phyloP scores from a whole-genome alignment of 495 filamentous ascomycete species.

The Penicillium chermesinum region DNA sequence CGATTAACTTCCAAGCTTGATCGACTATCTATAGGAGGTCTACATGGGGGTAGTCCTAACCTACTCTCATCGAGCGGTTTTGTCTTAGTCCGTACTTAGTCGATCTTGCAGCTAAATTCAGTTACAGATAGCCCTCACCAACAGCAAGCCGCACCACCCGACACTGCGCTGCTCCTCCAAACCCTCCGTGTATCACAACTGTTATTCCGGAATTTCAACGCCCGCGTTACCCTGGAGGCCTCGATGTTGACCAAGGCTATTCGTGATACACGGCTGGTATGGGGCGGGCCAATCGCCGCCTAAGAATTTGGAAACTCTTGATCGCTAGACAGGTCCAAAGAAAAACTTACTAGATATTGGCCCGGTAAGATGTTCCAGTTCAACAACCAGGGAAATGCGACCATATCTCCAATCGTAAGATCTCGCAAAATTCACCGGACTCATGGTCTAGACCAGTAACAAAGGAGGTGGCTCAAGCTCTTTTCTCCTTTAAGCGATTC shows the following conservation, averaged over 20 bases:
- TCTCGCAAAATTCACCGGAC: background rate
- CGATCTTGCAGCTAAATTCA: background rate
- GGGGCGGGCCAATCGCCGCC: background rate
- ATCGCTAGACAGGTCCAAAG: too few relatives aligned
- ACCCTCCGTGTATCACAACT: constrained; percentile 19
- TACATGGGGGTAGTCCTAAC: background rate
- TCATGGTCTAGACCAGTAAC: background rate
- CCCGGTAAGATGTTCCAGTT: too few relatives aligned
- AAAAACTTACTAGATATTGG: too few relatives aligned
- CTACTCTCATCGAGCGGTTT: background rate
- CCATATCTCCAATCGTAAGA: background rate
- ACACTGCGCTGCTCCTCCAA: background rate
- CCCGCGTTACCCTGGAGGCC: constrained; percentile 11
- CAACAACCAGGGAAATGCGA: too few relatives aligned
- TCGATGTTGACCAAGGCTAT: constrained; percentile 5
- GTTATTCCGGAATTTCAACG: constrained; percentile 1
- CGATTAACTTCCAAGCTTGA: too few relatives aligned
- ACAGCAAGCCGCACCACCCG: background rate
- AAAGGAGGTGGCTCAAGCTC: background rate
- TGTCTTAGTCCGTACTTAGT: background rate
- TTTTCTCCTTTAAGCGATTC: background rate
- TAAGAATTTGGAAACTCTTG: too few relatives aligned
- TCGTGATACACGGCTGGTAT: constrained; percentile 9
- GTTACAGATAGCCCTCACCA: background rate
- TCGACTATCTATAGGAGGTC: background rate